Evolutionary conservation across 768 basidiomycete genomes (phyloP), one percentile per base, ranked within the genome.

Genomic region (Lactarius quietus): DNA sequence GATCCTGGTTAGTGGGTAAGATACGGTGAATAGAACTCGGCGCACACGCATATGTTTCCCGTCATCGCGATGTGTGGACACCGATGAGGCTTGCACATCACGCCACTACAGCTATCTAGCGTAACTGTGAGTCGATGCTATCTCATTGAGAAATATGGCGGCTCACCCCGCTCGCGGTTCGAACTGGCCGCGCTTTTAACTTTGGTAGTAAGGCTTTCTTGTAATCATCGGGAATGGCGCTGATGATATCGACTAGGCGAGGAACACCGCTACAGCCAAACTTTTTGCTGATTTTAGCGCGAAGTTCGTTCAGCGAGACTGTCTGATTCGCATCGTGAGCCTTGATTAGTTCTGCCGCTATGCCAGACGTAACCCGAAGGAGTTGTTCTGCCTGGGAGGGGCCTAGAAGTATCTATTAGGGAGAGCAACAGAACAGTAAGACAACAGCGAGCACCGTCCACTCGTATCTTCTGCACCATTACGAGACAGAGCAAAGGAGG

Each of bases 41-140:
- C 90, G 69, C 76, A 96, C 89, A 99, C 97, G 78, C 97, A 99
- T 63, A 99, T 98, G 72, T 99, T 99, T 33, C 97, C 97, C 0
- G 97, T 99, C 93, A 99, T 97, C 9, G 97, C 97, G 62, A 99
- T 98, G 78, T 99, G 97, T 5, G 97, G 97, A 81, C 97, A 99
- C 61, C 97, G 86, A 81, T 99, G 97, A 1, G 97, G 97, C 73
- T 98, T 99, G 80, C 95, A 96, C 97, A 99, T 99, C n/a, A 99
- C 96, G 10, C 97, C 17, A 99, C 97, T 28, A 98, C 96, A 18
- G 96, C 97, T 64, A 98, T 95, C 94, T 96, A 54, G 38, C 20
- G 52, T 35, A 29, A 18, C 23, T 33, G n/a, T 58, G 61, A 41
- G 18, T 35, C 1, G 8, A 17, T 59, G 35, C 18, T n/a, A 23